Evolutionary conservation across 1,284 basidiomycete genomes (phyloP), one percentile per base, ranked within the genome.

Genomic region (Malassezia furfur): DNA sequence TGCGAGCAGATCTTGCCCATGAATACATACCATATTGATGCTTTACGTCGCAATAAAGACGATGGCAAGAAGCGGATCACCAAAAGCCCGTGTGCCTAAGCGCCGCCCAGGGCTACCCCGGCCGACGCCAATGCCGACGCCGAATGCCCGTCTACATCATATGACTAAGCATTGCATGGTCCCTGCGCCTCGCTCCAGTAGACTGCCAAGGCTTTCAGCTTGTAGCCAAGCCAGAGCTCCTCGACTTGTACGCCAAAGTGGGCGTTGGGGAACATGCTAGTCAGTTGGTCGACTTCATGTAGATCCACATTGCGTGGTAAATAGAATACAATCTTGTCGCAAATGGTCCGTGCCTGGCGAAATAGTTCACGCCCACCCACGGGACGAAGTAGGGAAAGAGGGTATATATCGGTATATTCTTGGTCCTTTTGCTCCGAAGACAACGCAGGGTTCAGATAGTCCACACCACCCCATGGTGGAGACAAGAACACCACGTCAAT

Each of bases 251-350:
- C 41, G 5, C 28, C 15, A 8, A 32, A n/a, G 9, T 35, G 19
- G 35, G 37, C 30, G 10, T 21, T 17, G 6, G 41, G 17, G 5
- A 44, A 21, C 8, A 47, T 17, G 8, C 22, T 12, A 2, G 76
- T 74, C 21, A 94, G 76, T 0, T 70, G 74, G 0, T 84, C 81
- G 32, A 96, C 79, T 67, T 96, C 87, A 1, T 82, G 75, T 5
- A 96, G 72, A 51, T 80, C 79, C 0, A 84, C 81, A 73, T 96
- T 96, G 19, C 88, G 81, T 0, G 94, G 94, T 3, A 98, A 80
- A 69, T 84, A 99, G 70, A 86, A 90, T 1, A 90, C 91, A 52
- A 69, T 61, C 44, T 69, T 66, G 37, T 19, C 8, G 3, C 62
- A 58, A 19, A 72, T 49, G 1, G 38, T 48, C 3, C 15, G 15